Evolutionary conservation across 202 grass and related monocot species (phyloP), one percentile per base, ranked within the genome.

Genomic region (Miscanthus sacchariflorus): DNA sequence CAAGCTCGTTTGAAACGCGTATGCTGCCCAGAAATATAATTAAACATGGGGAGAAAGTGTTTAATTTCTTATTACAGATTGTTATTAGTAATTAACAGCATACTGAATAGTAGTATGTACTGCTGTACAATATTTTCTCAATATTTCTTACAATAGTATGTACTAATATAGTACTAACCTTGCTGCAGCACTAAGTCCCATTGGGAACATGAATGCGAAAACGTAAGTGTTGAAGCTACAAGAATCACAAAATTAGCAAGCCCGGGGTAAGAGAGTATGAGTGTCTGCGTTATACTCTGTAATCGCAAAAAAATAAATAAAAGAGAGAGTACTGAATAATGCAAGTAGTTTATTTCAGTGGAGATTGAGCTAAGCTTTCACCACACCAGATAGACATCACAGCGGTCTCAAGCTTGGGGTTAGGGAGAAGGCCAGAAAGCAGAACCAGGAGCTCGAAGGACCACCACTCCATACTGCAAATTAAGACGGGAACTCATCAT

Each of bases 401-500:
- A 28, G 93, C 91, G 10, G 93, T 92, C 83, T 95, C 90, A 1
- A 95, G 73, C 79, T 89, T 85, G 40, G 93, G 88, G 72, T 95
- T 92, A 7, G 93, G 88, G 72, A 95, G 90, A 36, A 88, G 81
- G 2, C 93, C 88, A 0, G 93, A 90, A 13, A 92, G 68, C 68
- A 95, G 82, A 33, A 95, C 88, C 1, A 88, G 30, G 72, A 95
- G 46, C 87, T 95, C 88, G 6, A 92, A 89, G 9, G 90, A 90
- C 90, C 93, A 95, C 79, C 89, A 87, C 72, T 87, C 83, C 36
- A 95, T 86, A 44, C 93, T 95, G 84, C 70, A 78, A 40, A 40
- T 40, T 40, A 7, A 40, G 39, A 38, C 36, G 36, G 36, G 36
- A 38, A 38, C 36, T 40, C 39, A 40, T 40, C 6, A 40, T 7